phyloP scores from a whole-genome alignment of 2,329 filamentous ascomycete genomes.

The Neofusicoccum umdonicola region DNA sequence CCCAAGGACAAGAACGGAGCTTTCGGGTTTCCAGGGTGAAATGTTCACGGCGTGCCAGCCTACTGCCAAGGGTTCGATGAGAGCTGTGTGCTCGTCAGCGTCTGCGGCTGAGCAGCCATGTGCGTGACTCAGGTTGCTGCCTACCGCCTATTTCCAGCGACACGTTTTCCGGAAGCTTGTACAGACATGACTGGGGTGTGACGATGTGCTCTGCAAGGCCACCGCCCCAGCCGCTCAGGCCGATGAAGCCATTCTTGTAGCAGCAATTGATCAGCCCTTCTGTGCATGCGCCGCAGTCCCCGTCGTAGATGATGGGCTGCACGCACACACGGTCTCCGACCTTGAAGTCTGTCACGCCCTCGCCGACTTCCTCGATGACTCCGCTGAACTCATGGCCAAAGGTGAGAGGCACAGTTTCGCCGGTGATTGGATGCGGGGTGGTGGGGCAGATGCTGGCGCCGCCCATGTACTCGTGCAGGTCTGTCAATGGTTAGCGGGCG shows the following conservation, averaged over 20 bases:
- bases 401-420: conserved; percentile 51
- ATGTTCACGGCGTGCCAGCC: conserved; percentile 57
- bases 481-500: conserved; percentile 21
- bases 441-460: conserved; percentile 51
- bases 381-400: conserved; percentile 56
- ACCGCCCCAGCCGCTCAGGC: conserved; percentile 53
- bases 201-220: conserved; percentile 53
- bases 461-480: conserved; percentile 50
- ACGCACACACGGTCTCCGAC: conserved; percentile 50
- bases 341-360: conserved; percentile 49
- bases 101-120: background rate
- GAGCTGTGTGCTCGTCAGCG: conserved; percentile 32
- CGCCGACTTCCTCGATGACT: conserved; percentile 51
- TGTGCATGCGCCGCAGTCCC: conserved; percentile 51
- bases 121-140: background rate
- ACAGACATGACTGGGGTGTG: conserved; percentile 47
- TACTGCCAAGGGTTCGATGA: conserved; percentile 55
- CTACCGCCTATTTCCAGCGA: conserved; percentile 49
- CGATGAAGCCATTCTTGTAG: conserved; percentile 54
- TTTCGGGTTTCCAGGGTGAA: conserved; percentile 47
- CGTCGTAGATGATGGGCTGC: conserved; percentile 56
- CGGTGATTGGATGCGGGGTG: conserved; percentile 55
- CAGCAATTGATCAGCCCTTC: conserved; percentile 56
- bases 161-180: conserved; percentile 51
- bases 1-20: conserved; percentile 50